Evolutionary conservation across 2,329 filamentous ascomycete species (phyloP), one percentile per base, ranked within the genome.

Genomic region (Fusarium acutatum): DNA sequence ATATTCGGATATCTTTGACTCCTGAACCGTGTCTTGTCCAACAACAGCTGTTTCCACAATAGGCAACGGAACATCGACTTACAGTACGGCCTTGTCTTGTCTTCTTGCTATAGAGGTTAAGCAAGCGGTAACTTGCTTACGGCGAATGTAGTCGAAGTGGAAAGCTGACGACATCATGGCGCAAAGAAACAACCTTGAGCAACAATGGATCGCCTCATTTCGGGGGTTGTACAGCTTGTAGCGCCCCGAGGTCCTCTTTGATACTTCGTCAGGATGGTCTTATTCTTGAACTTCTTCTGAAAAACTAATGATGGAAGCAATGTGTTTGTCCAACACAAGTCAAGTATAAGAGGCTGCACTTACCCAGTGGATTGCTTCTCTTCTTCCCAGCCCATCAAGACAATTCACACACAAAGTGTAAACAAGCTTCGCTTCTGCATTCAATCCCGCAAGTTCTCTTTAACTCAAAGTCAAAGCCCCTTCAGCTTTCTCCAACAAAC

Each of bases 131-230:
- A 43, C 53, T 40, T 77, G 65, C 64, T 62, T 67, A 52, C 22
- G 32, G 43, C 35, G 40, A 34, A 37, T 32, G 22, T 28, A 44
- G 44, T 59, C 38, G 38, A 30, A 37, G 38, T 53, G 15, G 28
- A 44, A 59, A 44, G 72, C 67, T 69, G 65, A 76, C 67, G 63
- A 70, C 52, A 30, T 52, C 49, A 41, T 65, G 40, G 32, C 41
- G 35, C 44, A 60, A 53, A 35, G 49, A 60, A 44, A 50, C 24
- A 34, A 49, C 47, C 34, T 41, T 77, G 75, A 74, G 68, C 49
- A 60, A 73, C 73, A 54, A 57, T 38, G 43, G 24, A 57, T 71
- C 38, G 63, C 30, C 32, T 73, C 44, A 52, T 71, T 41, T 53
- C 46, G 58, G 24, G 28, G 20, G 30, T 57, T 38, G 60, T 49